Evolutionary conservation across 257 asterid genomes (phyloP).

Genomic region (Rauvolfia tetraphylla): DNA sequence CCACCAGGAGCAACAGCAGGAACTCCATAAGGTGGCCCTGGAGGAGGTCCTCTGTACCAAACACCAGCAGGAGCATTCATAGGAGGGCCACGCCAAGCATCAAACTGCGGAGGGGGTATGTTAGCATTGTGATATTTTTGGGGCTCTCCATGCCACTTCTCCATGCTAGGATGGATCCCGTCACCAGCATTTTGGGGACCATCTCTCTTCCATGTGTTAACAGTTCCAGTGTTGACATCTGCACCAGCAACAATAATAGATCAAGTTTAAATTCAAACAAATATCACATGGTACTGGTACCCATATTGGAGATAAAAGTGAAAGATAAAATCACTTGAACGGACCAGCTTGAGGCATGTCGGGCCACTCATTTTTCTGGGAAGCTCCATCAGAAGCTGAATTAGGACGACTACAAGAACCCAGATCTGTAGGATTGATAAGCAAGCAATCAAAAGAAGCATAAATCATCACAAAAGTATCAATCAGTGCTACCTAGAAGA

Average conservation of each 20-base stretch:
- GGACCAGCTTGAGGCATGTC: conserved; percentile 51
- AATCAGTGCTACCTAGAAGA: background rate
- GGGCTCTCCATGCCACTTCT: conserved; percentile 78
- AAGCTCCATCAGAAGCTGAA: conserved; percentile 61
- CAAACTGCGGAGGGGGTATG: conserved; percentile 66
- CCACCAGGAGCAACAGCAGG: conserved; percentile 73
- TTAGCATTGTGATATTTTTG: conserved; percentile 57
- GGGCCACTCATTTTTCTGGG: conserved; percentile 38
- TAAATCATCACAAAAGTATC: background rate
- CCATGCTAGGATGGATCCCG: conserved; percentile 45
- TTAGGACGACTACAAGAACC: conserved; percentile 51
- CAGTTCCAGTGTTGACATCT: conserved; percentile 52
- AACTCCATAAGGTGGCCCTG: conserved; percentile 69
- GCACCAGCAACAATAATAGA: conserved; percentile 26
- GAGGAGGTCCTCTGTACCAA: conserved; percentile 86
- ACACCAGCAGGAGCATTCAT: conserved; percentile 65
- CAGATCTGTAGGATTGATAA: conserved; percentile 42
- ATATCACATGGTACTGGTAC: conserved; percentile 2
- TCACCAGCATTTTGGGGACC: conserved; percentile 50
- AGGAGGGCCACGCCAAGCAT: conserved; percentile 82
- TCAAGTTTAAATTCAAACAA: background rate
- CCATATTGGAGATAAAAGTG: background rate
- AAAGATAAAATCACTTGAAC: conserved; percentile 24
- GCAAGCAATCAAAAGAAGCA: conserved; percentile 23
- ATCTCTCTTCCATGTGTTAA: conserved; percentile 57